Evolutionary conservation across 2,329 filamentous ascomycete genomes (phyloP).

Genomic region (Ceratocystis cacaofunesta): DNA sequence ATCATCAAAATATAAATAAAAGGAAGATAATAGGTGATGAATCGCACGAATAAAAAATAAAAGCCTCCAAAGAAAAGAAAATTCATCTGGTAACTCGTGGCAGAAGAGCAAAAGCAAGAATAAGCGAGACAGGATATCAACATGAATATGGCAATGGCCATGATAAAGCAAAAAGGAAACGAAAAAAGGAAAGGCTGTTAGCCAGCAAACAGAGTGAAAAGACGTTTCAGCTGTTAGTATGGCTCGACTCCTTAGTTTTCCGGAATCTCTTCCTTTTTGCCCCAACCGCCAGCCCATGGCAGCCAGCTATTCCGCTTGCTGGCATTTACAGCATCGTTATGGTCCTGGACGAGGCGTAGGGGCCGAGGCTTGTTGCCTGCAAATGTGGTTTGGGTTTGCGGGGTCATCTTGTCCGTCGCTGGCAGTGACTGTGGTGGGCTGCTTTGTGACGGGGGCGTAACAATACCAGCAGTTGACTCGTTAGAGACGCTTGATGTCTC

Average conservation of each 20-base stretch:
- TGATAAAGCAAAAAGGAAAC: background rate
- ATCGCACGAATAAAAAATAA: background rate
- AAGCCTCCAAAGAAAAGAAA: background rate
- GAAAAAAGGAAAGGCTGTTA: background rate
- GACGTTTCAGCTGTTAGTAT: background rate
- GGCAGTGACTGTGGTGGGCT: constrained; percentile 28
- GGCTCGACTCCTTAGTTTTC: background rate
- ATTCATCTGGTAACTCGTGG: background rate
- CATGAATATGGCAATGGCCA: background rate
- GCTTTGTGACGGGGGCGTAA: constrained; percentile 36
- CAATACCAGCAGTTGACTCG: constrained; percentile 39
- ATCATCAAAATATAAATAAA: constrained; percentile 8
- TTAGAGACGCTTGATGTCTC: constrained; percentile 51
- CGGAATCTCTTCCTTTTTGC: constrained; percentile 34
- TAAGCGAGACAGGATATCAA: background rate
- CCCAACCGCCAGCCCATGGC: constrained; percentile 39
- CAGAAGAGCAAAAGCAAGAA: background rate
- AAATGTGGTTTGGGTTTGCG: constrained; percentile 47
- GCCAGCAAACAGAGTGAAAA: background rate
- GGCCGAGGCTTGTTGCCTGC: constrained; percentile 64
- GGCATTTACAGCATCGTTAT: constrained; percentile 33
- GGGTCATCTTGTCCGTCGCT: constrained; percentile 31
- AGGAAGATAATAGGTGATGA: background rate
- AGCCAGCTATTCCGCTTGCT: constrained; percentile 53
- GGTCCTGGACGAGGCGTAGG: constrained; percentile 74